Base-by-base conservation (phyloP, 2,329 filamentous ascomycete genomes). In the Lasiodiplodia hormozganensis region DNA sequence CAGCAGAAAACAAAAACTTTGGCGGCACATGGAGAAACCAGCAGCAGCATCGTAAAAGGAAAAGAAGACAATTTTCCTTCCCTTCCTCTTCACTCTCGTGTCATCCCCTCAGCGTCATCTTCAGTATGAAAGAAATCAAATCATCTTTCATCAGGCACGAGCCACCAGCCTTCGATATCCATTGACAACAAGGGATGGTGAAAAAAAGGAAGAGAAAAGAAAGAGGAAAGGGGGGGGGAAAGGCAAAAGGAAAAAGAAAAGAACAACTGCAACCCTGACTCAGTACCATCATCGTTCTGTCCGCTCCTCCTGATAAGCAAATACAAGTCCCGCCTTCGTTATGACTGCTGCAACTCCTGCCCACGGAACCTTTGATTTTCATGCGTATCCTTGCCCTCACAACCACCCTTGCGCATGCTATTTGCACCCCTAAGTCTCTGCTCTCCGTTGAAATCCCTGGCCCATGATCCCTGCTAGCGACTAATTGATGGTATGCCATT, bases 321-420 rank as follows among this genome's bases (percentile, higher is more conserved):
- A 64, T 64, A 64, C 60, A 64, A 64, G 16, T 11, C 34, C 36
- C 5, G n/a, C 54, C 34, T 8, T 54, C 43, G 6, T 21, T n/a
- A 10, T 10, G 18, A 21, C 43, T 21, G 43, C 14, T 18, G 14
- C 23, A 18, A 2, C 25, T 54, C 34, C 28, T 31, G 28, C 31
- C 53, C 31, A n/a, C 34, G 18, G 16, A n/a, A 36, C 12, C 12
- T 40, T 57, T 25, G 18, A 34, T 25, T 40, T 23, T 58, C 31
- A 8, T n/a, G 40, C 43, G 43, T 18, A 47, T n/a, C 21, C 43
- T 47, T 21, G 43, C 21, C 18, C 12, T n/a, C 43, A 47, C 43
- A 47, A n/a, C 3, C 43, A 47, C 21, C 31, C 53, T 40, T 57
- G 34, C 28, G 34, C 28, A 21, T 58, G n/a, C 54, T 16, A 34